These are phyloP conservation scores for Parastagonospora nodorum DNA, from an alignment of 2,329 filamentous ascomycete genomes.

Conservation along the genomic window DNA sequence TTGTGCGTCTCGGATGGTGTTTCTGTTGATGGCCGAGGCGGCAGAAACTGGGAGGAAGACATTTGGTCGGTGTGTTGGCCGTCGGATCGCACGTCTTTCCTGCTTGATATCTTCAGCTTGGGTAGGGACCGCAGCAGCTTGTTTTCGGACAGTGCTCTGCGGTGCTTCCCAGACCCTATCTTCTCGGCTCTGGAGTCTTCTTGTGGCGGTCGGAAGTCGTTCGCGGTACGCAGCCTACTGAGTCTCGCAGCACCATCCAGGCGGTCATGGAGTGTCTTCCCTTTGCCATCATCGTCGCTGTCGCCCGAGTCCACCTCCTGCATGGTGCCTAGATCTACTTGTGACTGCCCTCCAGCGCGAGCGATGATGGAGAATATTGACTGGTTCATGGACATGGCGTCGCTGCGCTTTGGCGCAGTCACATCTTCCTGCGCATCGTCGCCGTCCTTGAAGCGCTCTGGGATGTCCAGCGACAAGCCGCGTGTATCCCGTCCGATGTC, in stretches of 20 bases:
- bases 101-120: conserved; percentile 53
- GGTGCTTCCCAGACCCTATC: conserved; percentile 50
- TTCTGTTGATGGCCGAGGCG: conserved; percentile 32
- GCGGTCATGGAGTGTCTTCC: conserved; percentile 27
- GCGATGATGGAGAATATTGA: conserved; percentile 93
- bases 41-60: conserved; percentile 49
- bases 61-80: conserved; percentile 55
- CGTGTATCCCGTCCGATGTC: conserved; percentile 33
- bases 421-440: conserved; percentile 66
- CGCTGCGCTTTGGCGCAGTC: conserved; percentile 57
- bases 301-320: conserved; percentile 75
- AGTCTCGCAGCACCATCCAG: conserved; percentile 43
- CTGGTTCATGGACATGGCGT: conserved; percentile 79
- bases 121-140: conserved; percentile 70
- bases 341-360: conserved; percentile 80
- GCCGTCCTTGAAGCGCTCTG: conserved; percentile 62
- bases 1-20: conserved; percentile 7
- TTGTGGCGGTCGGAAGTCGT: conserved; percentile 29
- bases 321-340: conserved; percentile 81
- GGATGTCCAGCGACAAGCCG: conserved; percentile 56
- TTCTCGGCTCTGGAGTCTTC: conserved; percentile 21
- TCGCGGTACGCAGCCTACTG: conserved; percentile 42
- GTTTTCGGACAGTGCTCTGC: conserved; percentile 66
- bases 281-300: conserved; percentile 61
- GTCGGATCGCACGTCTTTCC: conserved; percentile 35